phyloP scores from a whole-genome alignment of 257 asterid genomes.

The Ilex asprella region DNA sequence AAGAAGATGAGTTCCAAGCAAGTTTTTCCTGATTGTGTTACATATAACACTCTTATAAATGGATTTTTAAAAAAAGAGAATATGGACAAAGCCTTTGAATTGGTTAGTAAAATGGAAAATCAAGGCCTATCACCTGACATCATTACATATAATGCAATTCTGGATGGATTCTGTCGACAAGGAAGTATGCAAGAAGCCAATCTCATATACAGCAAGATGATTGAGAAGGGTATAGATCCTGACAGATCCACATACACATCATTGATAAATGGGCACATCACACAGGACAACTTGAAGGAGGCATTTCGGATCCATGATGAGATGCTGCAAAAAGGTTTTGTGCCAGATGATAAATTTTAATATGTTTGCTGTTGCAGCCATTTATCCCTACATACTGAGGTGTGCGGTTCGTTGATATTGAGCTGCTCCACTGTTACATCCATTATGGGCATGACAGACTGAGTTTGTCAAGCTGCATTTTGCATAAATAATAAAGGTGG shows the following conservation, averaged over 20 bases:
- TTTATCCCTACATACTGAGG: not conserved
- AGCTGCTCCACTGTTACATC: too few species aligned
- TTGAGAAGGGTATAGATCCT: conserved; percentile 36
- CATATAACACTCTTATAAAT: conserved; percentile 61
- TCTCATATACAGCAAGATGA: conserved; percentile 40
- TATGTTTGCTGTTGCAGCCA: conserved; percentile 3
- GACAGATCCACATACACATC: conserved; percentile 50
- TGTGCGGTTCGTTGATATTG: too few species aligned
- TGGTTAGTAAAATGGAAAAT: conserved; percentile 51
- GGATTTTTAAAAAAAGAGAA: conserved; percentile 64
- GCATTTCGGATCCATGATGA: conserved; percentile 66
- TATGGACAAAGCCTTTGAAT: conserved; percentile 37
- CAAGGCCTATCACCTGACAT: conserved; percentile 41
- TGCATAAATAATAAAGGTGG: too few species aligned
- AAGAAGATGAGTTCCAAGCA: conserved; percentile 42
- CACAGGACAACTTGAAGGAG: conserved; percentile 54
- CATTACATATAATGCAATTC: conserved; percentile 49
- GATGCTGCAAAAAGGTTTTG: conserved; percentile 65
- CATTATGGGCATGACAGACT: too few species aligned
- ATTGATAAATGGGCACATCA: conserved; percentile 53
- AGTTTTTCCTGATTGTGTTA: conserved; percentile 41
- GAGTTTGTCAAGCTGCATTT: too few species aligned
- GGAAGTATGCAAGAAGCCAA: conserved; percentile 67
- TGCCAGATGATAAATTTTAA: conserved; percentile 73
- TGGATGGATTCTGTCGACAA: conserved; percentile 47